Conservation (phyloP, 2,329 filamentous ascomycete species). For the Ascochyta lentis region DNA sequence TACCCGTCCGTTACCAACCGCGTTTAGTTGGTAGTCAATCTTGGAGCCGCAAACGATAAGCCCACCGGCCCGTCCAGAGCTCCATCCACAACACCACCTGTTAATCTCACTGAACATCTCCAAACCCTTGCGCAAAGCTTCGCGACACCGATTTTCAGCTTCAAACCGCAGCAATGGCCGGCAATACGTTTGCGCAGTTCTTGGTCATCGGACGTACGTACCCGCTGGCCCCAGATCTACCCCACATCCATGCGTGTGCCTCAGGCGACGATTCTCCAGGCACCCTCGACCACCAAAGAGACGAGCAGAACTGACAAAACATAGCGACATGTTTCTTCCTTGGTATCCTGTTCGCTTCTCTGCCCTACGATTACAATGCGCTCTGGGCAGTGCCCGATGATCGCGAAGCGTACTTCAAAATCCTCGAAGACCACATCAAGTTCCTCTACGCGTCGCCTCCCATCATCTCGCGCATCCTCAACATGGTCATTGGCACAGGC, state of each 20-base stretch:
- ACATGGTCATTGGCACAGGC: constrained; percentile 88
- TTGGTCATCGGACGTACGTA: constrained; percentile 92
- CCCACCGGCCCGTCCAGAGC: constrained; percentile 23
- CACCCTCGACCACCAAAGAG: not conserved
- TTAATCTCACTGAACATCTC: constrained; percentile 5
- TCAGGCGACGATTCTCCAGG: constrained; percentile 3
- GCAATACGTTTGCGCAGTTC: constrained; percentile 85
- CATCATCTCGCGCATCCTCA: constrained; percentile 89
- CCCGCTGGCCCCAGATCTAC: constrained; percentile 58
- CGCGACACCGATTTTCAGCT: constrained; percentile 8
- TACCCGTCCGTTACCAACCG: constrained; percentile 13
- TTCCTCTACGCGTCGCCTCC: constrained; percentile 92
- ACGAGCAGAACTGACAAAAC: constrained; percentile 4
- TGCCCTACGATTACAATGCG: constrained; percentile 94
- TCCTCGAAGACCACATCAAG: constrained; percentile 86
- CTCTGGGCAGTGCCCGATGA: constrained; percentile 76
- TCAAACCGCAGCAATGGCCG: constrained; percentile 35
- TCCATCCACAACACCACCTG: constrained; percentile 21
- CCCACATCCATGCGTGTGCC: constrained; percentile 1
- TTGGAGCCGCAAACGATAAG: constrained; percentile 32
- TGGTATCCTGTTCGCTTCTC: constrained; percentile 93
- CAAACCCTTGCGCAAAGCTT: constrained; percentile 15
- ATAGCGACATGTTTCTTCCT: constrained; percentile 89
- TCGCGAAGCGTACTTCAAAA: constrained; percentile 74
- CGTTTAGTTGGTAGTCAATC: constrained; percentile 16